Conservation (phyloP, 208 protist species). For the Crithidia fasciculata region DNA sequence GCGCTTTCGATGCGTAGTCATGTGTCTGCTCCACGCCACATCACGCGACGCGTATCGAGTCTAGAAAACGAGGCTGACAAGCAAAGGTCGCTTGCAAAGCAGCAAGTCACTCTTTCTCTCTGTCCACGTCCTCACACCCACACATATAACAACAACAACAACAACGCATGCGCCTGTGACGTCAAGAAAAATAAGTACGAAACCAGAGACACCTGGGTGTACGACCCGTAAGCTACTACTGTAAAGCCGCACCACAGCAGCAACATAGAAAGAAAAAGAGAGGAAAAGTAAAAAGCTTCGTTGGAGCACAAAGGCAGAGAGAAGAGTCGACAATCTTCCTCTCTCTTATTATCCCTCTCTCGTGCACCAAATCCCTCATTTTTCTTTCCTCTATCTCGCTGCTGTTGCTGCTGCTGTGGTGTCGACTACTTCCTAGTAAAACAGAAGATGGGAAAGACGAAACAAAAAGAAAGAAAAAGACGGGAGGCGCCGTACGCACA, state of each 20-base stretch:
- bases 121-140: background rate
- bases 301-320: no score
- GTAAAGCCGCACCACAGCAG: background rate
- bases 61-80: no score
- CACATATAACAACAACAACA: conserved; percentile 1
- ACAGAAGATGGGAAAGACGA: conserved; percentile 11
- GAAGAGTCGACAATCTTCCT: no score
- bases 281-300: background rate
- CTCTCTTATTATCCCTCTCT: no score
- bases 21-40: no score
- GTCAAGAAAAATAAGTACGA: no score
- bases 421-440: conserved; percentile 10
- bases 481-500: no score
- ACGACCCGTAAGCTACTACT: conserved; percentile 10
- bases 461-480: conserved; percentile 20
- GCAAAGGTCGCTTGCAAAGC: no score
- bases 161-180: background rate
- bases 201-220: no score
- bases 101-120: no score
- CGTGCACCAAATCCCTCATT: background rate
- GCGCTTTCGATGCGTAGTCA: no score
- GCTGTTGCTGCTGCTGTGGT: background rate
- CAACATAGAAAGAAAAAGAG: conserved; percentile 7
- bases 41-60: no score
- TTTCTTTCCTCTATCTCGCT: background rate